Evolutionary conservation across 2,329 filamentous ascomycete species (phyloP).

Genomic region (Zopfia rhizophila): DNA sequence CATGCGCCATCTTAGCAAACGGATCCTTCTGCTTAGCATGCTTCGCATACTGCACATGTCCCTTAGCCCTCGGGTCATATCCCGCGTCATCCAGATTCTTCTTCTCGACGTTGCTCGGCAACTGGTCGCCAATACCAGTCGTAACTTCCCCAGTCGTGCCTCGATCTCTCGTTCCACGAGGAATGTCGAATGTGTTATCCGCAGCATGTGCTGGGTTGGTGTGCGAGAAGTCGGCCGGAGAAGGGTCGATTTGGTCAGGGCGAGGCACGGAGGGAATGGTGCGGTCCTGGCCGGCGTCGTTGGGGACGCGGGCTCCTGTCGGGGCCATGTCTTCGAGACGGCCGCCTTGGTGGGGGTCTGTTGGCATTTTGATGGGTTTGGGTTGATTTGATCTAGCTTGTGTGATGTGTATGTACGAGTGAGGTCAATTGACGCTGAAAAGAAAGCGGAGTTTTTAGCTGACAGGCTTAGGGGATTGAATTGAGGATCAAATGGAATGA

Average conservation of each 20-base stretch:
- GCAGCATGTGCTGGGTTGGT: conserved; percentile 56
- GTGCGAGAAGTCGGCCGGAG: conserved; percentile 35
- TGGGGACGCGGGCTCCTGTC: conserved; percentile 52
- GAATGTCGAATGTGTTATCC: conserved; percentile 61
- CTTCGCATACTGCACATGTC: conserved; percentile 35
- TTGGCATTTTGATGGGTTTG: conserved; percentile 21
- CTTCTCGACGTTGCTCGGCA: conserved; percentile 42
- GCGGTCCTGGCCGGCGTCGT: conserved; percentile 58
- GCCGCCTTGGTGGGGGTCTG: conserved; percentile 44
- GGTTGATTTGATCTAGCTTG: not conserved
- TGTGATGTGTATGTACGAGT: not conserved
- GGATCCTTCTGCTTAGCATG: conserved; percentile 28
- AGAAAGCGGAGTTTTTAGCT: no score
- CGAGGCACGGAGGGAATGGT: conserved; percentile 61
- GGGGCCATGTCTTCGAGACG: conserved; percentile 50
- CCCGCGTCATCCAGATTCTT: conserved; percentile 41
- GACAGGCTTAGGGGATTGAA: not conserved
- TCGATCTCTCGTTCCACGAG: conserved; percentile 45
- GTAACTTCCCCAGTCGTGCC: conserved; percentile 48
- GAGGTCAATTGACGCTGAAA: not conserved
- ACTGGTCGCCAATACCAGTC: conserved; percentile 46
- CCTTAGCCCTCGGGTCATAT: conserved; percentile 35
- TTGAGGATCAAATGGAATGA: not conserved
- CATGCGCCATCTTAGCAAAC: conserved; percentile 27
- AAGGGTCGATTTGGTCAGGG: conserved; percentile 56